Base-by-base conservation (phyloP, 73 alveolate species). In the Diophrys sp. region DNA sequence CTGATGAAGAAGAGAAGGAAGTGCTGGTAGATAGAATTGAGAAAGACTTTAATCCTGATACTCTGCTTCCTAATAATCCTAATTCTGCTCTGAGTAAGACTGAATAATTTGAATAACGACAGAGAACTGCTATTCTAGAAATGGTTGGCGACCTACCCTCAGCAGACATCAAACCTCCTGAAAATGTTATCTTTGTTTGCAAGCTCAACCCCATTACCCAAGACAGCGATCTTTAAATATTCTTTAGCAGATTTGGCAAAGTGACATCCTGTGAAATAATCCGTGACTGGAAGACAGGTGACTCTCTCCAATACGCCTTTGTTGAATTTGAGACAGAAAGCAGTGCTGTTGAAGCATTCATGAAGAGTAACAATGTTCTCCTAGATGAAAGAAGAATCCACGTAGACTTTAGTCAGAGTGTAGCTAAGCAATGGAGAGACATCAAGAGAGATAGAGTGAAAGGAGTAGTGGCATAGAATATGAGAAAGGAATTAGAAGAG, bases 121-220 rank as follows among this genome's bases (percentile, higher is more conserved):
- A 92, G 31, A 84, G 96, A 62, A 99, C 99, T 2, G 94, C 93
- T 5, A 93, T 92, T 56, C 87, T 98, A 81, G 98, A 96, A 84
- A 85, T 98, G 80, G 76, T 97, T 31, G 99, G 98, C 33, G 99
- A 98, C 82, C 79, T 98, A 54, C 99, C 99, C 0, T 98, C 97
- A 87, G 99, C 98, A 57, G 99, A 98, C 82, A 96, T 98, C 67
- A 96, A 93, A 75, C 99, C 99, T 27, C 99, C 99, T 31, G 98
- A 98, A 85, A 97, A 97, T 56, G 99, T 96, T 53, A 91, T 97
- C 26, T 98, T 97, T 81, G 98, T 98, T 29, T 98, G 99, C 77
- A 95, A 94, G 85, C 88, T 98, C 73, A 97, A 98, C 78, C 99
- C 99, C 0, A 93, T 95, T 14, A 97, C 99, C 0, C 93, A 97